A percentile compares a stretch with the other conserved stretches of the same genome.
These are phyloP conservation scores for Combretum micranthum DNA, from an alignment of 345 rosid species.

Conservation along the genomic window DNA sequence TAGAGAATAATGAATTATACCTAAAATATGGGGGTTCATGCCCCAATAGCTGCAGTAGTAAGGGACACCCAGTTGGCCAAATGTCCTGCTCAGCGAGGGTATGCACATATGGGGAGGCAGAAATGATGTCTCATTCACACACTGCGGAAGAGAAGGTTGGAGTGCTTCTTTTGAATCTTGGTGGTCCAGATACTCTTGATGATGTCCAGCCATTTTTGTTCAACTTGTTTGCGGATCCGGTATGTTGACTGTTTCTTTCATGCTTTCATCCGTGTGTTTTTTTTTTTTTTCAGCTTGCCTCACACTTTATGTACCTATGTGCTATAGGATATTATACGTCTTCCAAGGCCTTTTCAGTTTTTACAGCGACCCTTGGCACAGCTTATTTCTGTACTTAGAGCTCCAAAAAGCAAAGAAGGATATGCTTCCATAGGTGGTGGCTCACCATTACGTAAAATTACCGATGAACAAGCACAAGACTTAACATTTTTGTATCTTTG, in stretches of 20 bases:
- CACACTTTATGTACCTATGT: not conserved
- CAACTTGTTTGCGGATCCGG: conserved; percentile 94
- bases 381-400: conserved; percentile 72
- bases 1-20: conserved; percentile 7
- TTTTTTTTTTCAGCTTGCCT: not conserved
- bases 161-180: conserved; percentile 79
- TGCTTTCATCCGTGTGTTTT: not conserved
- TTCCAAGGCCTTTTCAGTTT: conserved; percentile 79
- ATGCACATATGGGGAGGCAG: conserved; percentile 20
- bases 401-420: conserved; percentile 91
- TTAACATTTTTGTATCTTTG: not conserved
- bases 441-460: conserved; percentile 80
- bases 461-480: conserved; percentile 60
- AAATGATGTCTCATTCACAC: conserved; percentile 19
- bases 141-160: conserved; percentile 62
- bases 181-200: conserved; percentile 78
- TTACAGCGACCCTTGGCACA: conserved; percentile 74
- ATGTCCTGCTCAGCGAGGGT: conserved; percentile 33
- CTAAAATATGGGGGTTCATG: conserved; percentile 13
- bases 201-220: conserved; percentile 87
- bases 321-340: conserved; percentile 78
- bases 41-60: conserved; percentile 10
- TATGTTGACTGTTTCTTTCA: conserved; percentile 15
- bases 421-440: conserved; percentile 99
- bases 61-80: conserved; percentile 32